Percentiles rank a stretch among this genome's conserved stretches.
Conservation (phyloP, 192 early-diverging fungal species). For the Rhizophagus sp. region DNA sequence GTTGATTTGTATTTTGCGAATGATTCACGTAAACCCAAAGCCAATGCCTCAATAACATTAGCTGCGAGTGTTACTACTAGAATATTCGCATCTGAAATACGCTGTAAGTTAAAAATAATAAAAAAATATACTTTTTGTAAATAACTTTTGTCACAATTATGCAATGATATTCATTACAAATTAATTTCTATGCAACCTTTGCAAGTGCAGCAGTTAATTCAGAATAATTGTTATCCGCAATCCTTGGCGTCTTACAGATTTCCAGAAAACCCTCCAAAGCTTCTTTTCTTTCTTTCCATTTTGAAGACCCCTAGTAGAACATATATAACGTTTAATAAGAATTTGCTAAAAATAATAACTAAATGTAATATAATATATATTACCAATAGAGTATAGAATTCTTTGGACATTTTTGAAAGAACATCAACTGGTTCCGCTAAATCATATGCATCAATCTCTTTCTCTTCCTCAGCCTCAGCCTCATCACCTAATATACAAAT, state of each 20-base stretch:
- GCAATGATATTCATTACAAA: too few species aligned
- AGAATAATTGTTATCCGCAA: conserved; percentile 74
- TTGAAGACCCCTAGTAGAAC: conserved; percentile 60
- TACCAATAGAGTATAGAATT: conserved; percentile 74
- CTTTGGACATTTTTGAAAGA: conserved; percentile 79
- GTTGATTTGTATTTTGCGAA: conserved; percentile 81
- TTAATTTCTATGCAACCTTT: conserved; percentile 54
- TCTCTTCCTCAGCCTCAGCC: conserved; percentile 51
- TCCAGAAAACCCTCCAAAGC: conserved; percentile 76
- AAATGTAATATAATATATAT: background rate
- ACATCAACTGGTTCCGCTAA: conserved; percentile 90
- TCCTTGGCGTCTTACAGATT: conserved; percentile 70
- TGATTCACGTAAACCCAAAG: conserved; percentile 69
- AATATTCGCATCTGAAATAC: conserved; percentile 87
- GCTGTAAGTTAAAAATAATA: conserved; percentile 37
- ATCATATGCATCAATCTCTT: conserved; percentile 74
- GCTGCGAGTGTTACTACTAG: conserved; percentile 77
- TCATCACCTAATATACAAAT: conserved; percentile 27
- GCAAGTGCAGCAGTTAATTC: conserved; percentile 82
- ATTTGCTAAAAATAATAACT: background rate
- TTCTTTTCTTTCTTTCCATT: conserved; percentile 98
- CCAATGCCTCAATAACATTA: conserved; percentile 82
- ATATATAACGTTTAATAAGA: background rate
- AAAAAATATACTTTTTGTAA: background rate
- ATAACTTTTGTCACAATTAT: background rate